These are phyloP conservation scores for Fraxinus paxiana DNA, from an alignment of 305 asterid species.

Conservation along the genomic window DNA sequence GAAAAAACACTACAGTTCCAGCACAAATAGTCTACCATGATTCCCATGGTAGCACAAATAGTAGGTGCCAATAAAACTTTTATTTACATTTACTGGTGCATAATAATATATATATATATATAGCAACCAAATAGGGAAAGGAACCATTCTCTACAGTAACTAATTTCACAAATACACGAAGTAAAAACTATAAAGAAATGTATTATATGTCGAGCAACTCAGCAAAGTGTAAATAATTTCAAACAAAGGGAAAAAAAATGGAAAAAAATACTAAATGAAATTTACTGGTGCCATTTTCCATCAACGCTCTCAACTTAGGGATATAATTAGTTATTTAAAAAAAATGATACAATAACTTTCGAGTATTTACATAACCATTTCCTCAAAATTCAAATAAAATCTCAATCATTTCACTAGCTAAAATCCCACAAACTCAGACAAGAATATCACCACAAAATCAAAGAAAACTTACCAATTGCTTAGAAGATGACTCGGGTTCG, in stretches of 20 bases:
- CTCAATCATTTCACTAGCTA: not conserved
- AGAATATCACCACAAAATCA: not conserved
- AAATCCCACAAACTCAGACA: constrained; percentile 5
- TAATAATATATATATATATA: not conserved
- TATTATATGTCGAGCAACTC: not conserved
- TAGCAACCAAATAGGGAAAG: not conserved
- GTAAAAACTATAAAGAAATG: not conserved
- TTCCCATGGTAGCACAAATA: not conserved
- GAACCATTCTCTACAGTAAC: not conserved
- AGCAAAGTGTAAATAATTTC: not conserved
- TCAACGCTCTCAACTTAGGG: not conserved
- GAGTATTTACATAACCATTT: not conserved
- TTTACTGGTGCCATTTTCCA: not conserved
- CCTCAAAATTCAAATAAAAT: not conserved
- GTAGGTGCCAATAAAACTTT: not conserved
- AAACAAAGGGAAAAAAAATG: not conserved
- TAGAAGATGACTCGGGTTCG: constrained; percentile 50
- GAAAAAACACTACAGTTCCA: not conserved
- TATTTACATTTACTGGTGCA: not conserved
- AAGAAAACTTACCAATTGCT: constrained; percentile 43
- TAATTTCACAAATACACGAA: not conserved
- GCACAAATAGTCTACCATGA: not conserved
- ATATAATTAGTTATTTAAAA: not conserved
- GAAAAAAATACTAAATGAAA: not conserved
- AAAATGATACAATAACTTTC: not conserved